Conservation (phyloP, 2,329 filamentous ascomycete genomes). For the Aspergillus fumigatus region DNA sequence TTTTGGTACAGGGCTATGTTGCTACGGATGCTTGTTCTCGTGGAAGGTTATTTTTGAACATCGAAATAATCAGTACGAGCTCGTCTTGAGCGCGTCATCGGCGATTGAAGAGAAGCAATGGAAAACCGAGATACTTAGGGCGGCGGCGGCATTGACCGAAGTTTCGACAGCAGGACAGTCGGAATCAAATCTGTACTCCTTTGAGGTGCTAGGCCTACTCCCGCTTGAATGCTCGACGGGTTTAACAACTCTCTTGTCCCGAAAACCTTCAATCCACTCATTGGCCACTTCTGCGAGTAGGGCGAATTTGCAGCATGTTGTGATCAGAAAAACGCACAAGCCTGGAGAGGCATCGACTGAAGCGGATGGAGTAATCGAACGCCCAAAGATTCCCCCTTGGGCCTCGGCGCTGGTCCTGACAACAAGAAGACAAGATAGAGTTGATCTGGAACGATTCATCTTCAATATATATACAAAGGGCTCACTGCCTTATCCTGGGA, state of each 20-base stretch:
- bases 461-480: constrained; percentile 82
- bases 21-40: constrained; percentile 77
- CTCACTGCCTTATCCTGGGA: constrained; percentile 74
- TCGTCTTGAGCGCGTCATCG: constrained; percentile 83
- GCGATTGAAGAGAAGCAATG: constrained; percentile 74
- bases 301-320: constrained; percentile 66
- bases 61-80: constrained; percentile 71
- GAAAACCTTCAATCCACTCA: constrained; percentile 68
- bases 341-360: constrained; percentile 42
- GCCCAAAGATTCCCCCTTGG: constrained; percentile 75
- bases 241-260: constrained; percentile 57
- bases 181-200: constrained; percentile 24
- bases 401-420: constrained; percentile 66
- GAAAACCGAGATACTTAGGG: constrained; percentile 61
- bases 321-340: constrained; percentile 79
- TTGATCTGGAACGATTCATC: constrained; percentile 68
- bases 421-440: constrained; percentile 69
- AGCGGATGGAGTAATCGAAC: constrained; percentile 57
- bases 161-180: constrained; percentile 44
- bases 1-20: constrained; percentile 65
- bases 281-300: constrained; percentile 69
- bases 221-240: constrained; percentile 72
- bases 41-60: constrained; percentile 89
- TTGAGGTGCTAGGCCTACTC: constrained; percentile 64
- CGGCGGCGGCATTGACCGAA: constrained; percentile 47